Evolutionary conservation across 139 green algal species (phyloP), one percentile per base, ranked within the genome.

Genomic region (Pseudopediastrum boryanum): DNA sequence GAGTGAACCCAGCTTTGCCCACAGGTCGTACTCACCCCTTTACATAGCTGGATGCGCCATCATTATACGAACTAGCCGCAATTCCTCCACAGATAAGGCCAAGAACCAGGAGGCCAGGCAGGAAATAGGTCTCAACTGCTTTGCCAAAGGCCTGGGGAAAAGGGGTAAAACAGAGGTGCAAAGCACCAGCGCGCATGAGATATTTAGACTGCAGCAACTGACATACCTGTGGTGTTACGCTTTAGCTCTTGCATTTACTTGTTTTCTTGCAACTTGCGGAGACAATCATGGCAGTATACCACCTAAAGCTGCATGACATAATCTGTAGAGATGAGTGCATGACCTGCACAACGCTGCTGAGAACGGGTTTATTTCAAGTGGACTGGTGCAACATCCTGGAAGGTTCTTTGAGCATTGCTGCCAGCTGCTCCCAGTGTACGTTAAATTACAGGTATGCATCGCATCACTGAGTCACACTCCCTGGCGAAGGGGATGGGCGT

Each of bases 1-100:
- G n/a, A n/a, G n/a, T n/a, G n/a, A n/a, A n/a, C n/a, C n/a, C n/a
- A n/a, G n/a, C n/a, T n/a, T n/a, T n/a, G n/a, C n/a, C n/a, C 25
- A 43, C 35, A 42, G 41, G n/a, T 21, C 10, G 6, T 27, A 43
- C 75, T 75, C 52, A 83, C 78, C 69, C n/a, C 23, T 83, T 84
- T 31, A 84, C 51, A 12, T 75, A 84, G 43, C 51, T 51, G 33
- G 63, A 67, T 10, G 78, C 78, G 9, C 58, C 78, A 12, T 73
- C 51, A 16, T 84, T 71, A 64, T 84, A 84, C 27, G 62, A 67
- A 27, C 41, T 68, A 5, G 79, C 79, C 16, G 79, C 84, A 25
- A 88, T 83, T 48, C 84, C 76, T 25, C 84, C 84, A 38, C 71
- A 82, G 21, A 85, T 38, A 21, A 88, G 19, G 25, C 84, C 84